Evolutionary conservation across 768 basidiomycete genomes (phyloP), one percentile per base, ranked within the genome.

Genomic region (Imleria badia): DNA sequence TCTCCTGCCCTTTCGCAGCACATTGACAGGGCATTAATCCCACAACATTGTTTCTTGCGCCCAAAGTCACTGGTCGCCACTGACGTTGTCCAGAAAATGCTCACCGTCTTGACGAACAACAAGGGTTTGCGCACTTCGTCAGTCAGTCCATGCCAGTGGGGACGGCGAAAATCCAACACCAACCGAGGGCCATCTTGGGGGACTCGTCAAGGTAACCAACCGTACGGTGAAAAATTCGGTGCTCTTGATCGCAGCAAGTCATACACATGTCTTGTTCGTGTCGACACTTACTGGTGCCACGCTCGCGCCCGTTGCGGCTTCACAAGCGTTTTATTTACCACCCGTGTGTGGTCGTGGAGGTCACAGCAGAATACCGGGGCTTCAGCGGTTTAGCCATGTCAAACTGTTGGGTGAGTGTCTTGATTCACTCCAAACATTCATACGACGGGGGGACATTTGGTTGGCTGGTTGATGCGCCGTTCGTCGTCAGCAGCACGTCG

Each of bases 341-440:
- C 31, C 44, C 42, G 39, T 29, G 48, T 19, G 50, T 35, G 39
- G 41, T 29, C 23, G 45, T 41, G 52, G 35, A 36, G 41, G 42
- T 47, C 51, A 50, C 39, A 19, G 51, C 40, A 53, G 22, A 45
- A 38, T 52, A 17, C 47, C 58, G 15, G 41, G 7, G 39, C 19
- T 40, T 31, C 19, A 14, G 39, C n/a, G 35, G 17, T 51, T 36
- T 26, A 45, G 55, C 47, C 56, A 41, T 36, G 55, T 64, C 56
- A 68, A 9, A 58, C 58, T 42, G 48, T 50, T 36, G 45, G 29
- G 68, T 64, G 68, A 68, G 67, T 66, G 68, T 66, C 64, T 70
- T 68, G 66, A 46, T 58, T 68, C 66, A 68, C 63, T 68, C 63
- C 36, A 56, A 56, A 54, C 55, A 56, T 58, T 59, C 61, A 69